Percentiles rank a stretch among this genome's conserved stretches.
phyloP scores from a whole-genome alignment of 1,139 yeast species.

The Kodamaea arcana region DNA sequence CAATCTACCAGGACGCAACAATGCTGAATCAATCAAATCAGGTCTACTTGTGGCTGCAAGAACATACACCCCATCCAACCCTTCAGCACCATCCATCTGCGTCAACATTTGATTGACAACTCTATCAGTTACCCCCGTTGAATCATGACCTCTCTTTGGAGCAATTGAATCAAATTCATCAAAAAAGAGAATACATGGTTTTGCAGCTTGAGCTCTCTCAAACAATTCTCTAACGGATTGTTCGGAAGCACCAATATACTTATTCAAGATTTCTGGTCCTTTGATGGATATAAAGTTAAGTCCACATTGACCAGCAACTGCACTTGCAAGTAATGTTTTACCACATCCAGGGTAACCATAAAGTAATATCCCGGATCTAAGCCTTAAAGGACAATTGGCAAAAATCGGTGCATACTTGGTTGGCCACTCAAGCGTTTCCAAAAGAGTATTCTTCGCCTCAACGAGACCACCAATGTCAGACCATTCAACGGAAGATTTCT shows the following conservation, averaged over 20 bases:
- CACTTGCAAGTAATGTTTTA: conserved; percentile 87
- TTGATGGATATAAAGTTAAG: conserved; percentile 88
- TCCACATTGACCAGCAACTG: conserved; percentile 93
- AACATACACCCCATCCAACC: conserved; percentile 93
- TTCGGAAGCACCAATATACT: conserved; percentile 96
- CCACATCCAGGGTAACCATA: conserved; percentile 99
- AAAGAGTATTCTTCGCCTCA: conserved; percentile 68
- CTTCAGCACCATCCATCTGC: conserved; percentile 99
- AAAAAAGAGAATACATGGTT: conserved; percentile 89
- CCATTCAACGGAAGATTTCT: conserved; percentile 78
- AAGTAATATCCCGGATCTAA: conserved; percentile 83
- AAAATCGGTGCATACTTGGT: conserved; percentile 93
- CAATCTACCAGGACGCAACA: conserved; percentile 90
- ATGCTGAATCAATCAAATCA: conserved; percentile 90
- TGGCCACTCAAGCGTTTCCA: conserved; percentile 97
- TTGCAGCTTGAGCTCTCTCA: conserved; percentile 90
- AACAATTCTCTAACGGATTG: conserved; percentile 90
- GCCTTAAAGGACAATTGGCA: conserved; percentile 77
- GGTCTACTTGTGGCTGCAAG: conserved; percentile 96
- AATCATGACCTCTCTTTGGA: conserved; percentile 96
- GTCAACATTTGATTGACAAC: conserved; percentile 96
- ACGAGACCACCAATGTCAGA: conserved; percentile 81
- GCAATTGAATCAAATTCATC: conserved; percentile 98
- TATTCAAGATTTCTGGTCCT: conserved; percentile 94
- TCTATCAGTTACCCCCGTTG: conserved; percentile 96